A percentile compares a stretch with the other conserved stretches of the same genome.
These are phyloP conservation scores for Escallonia rubra DNA, from an alignment of 129 eudicot species.

Conservation along the genomic window DNA sequence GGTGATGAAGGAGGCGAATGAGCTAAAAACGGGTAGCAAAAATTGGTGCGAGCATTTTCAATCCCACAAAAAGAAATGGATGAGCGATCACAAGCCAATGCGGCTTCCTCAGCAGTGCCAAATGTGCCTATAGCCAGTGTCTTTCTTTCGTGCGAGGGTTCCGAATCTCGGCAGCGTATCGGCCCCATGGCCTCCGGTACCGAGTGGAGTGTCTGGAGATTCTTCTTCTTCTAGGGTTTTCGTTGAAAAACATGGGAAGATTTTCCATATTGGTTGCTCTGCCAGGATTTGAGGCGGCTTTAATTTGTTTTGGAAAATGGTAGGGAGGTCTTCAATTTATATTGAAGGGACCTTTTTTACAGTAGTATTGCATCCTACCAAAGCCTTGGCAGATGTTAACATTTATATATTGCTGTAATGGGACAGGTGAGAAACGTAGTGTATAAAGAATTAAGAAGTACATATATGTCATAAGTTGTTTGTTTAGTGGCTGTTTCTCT, in stretches of 20 bases:
- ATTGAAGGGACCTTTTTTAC: neutral
- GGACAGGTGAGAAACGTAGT: constrained; percentile 13
- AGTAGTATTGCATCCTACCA: neutral
- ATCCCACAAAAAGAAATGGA: constrained; percentile 21
- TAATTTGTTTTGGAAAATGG: neutral
- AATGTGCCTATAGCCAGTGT: constrained; percentile 14
- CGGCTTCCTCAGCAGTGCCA: constrained; percentile 18
- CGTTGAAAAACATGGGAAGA: neutral
- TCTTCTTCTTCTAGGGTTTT: constrained; percentile 14
- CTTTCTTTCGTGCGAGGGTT: constrained; percentile 18
- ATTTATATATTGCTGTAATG: neutral
- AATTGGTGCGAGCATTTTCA: constrained; percentile 23
- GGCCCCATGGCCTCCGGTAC: constrained; percentile 26
- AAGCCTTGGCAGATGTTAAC: neutral
- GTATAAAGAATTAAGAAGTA: neutral
- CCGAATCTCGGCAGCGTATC: constrained; percentile 10
- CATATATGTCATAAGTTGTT: too few species aligned
- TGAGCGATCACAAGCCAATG: constrained; percentile 21
- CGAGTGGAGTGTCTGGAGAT: constrained; percentile 15
- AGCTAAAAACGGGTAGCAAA: constrained; percentile 7
- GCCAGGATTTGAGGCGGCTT: neutral
- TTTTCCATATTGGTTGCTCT: constrained; percentile 7
- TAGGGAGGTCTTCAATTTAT: neutral
- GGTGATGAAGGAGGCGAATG: neutral
- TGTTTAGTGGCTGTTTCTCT: too few species aligned